Evolutionary conservation across 768 basidiomycete species (phyloP), one percentile per base, ranked within the genome.

Genomic region (Lentinula boryana): DNA sequence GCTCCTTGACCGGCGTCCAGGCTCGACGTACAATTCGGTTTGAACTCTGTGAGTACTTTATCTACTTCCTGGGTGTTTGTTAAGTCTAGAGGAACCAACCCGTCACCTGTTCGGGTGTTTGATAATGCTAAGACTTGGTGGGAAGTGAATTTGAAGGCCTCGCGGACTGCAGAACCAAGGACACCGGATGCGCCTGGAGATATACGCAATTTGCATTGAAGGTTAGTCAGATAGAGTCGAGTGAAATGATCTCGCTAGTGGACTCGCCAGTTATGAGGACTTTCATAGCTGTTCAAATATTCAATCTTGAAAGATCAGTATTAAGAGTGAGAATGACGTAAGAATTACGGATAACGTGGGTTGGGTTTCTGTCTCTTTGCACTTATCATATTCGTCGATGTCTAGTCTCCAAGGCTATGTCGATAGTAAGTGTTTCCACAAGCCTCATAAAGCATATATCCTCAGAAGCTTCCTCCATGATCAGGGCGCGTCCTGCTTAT

Each of bases 351-450:
- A 23, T 44, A 18, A 43, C 36, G 23, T 32, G 36, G 38, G 10
- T 15, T 8, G 13, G 23, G 0, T 40, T 36, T 40, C 43, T 35
- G 23, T 27, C 27, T 32, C 49, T 56, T 55, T 58, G 27, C 31
- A 16, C 46, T 48, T 48, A n/a, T 9, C 36, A 5, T 13, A 13
- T 15, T 27, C 57, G 31, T 9, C 69, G 72, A 94, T 95, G 93
- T 88, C 91, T 69, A 91, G 87, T 78, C 86, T 96, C 61, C 89
- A 93, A 72, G 89, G 88, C 80, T 96, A 93, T 75, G 88, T 95
- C 72, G 91, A 94, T 81, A 88, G 90, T 88, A 65, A 66, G 86
- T 74, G 6, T 49, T 38, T 31, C 33, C 44, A 21, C 58, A 36
- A 61, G 9, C 36, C 56, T 18, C 51, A 52, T 60, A 41, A 51